Conservation (phyloP, 2,329 filamentous ascomycete genomes). For the Emmonsiellopsis sp. region DNA sequence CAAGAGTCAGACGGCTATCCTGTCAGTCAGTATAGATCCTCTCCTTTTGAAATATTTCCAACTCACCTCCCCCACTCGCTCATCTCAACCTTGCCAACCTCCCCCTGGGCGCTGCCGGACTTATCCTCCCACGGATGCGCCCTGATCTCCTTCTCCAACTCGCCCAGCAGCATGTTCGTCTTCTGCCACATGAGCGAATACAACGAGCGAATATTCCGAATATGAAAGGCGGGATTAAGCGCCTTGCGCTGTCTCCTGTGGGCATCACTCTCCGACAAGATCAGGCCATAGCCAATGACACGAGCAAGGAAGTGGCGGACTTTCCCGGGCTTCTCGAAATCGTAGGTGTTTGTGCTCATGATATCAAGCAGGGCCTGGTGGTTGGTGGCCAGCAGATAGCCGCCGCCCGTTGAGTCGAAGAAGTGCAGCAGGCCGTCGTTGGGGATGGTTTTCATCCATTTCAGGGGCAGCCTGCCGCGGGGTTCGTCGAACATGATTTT, state of each 20-base stretch:
- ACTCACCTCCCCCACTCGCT: slow-evolving; percentile 24
- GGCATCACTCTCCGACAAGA: slow-evolving; percentile 41
- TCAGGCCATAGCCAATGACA: slow-evolving; percentile 42
- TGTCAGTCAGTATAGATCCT: neutral
- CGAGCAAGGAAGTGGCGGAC: slow-evolving; percentile 36
- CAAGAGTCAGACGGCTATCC: slow-evolving; percentile 41
- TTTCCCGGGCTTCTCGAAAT: slow-evolving; percentile 43
- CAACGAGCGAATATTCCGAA: slow-evolving; percentile 27
- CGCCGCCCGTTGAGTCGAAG: slow-evolving; percentile 36
- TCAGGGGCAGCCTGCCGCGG: slow-evolving; percentile 20
- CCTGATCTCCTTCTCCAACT: slow-evolving; percentile 22
- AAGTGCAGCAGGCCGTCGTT: slow-evolving; percentile 49
- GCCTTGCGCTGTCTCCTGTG: slow-evolving; percentile 39
- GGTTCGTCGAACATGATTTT: slow-evolving; percentile 25
- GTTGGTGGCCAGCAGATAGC: slow-evolving; percentile 22
- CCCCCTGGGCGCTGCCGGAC: slow-evolving; percentile 7
- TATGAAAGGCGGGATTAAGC: slow-evolving; percentile 27
- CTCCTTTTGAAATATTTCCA: neutral
- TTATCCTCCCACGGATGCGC: slow-evolving; percentile 20
- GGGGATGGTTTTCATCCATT: slow-evolving; percentile 44
- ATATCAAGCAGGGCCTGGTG: slow-evolving; percentile 40
- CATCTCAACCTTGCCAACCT: slow-evolving; percentile 25
- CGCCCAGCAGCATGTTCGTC: slow-evolving; percentile 24
- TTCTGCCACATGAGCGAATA: slow-evolving; percentile 30
- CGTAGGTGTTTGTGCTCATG: slow-evolving; percentile 44